Percentiles rank a stretch among this genome's conserved stretches.
Evolutionary conservation across 495 filamentous ascomycete genomes (phyloP).

Genomic region (Xylaria longipes): DNA sequence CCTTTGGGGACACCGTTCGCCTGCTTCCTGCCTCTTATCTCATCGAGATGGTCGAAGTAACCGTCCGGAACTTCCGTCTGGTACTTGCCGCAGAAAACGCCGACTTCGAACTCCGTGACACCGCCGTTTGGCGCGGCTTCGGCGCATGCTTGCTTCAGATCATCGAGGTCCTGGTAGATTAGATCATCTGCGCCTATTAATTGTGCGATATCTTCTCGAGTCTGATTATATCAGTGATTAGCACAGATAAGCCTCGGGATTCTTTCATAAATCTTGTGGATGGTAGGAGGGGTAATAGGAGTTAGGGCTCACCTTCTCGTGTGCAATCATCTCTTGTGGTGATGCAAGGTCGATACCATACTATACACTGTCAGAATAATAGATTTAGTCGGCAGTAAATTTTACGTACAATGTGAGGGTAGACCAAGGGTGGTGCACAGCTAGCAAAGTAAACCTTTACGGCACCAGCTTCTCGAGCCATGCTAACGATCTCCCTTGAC

Average conservation of each 20-base stretch:
- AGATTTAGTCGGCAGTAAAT: conserved; percentile 51
- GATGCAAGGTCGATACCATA: conserved; percentile 94
- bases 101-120: conserved; percentile 81
- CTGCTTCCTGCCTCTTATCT: conserved; percentile 69
- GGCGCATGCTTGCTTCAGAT: conserved; percentile 80
- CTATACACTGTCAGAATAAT: conserved; percentile 21
- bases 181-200: conserved; percentile 91
- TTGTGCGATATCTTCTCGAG: conserved; percentile 67
- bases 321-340: conserved; percentile 81
- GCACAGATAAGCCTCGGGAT: neutral
- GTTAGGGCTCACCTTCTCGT: conserved; percentile 62
- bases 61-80: conserved; percentile 80
- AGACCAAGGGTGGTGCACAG: conserved; percentile 84
- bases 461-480: conserved; percentile 92
- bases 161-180: conserved; percentile 86
- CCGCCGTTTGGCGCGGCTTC: conserved; percentile 65
- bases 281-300: neutral
- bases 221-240: conserved; percentile 1
- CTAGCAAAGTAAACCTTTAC: conserved; percentile 89
- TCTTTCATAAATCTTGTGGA: neutral
- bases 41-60: conserved; percentile 88
- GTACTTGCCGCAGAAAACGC: conserved; percentile 94
- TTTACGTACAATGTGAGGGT: conserved; percentile 60
- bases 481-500: conserved; percentile 82
- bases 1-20: conserved; percentile 9